Evolutionary conservation across 768 basidiomycete genomes (phyloP).

Genomic region (Mycena floridula): DNA sequence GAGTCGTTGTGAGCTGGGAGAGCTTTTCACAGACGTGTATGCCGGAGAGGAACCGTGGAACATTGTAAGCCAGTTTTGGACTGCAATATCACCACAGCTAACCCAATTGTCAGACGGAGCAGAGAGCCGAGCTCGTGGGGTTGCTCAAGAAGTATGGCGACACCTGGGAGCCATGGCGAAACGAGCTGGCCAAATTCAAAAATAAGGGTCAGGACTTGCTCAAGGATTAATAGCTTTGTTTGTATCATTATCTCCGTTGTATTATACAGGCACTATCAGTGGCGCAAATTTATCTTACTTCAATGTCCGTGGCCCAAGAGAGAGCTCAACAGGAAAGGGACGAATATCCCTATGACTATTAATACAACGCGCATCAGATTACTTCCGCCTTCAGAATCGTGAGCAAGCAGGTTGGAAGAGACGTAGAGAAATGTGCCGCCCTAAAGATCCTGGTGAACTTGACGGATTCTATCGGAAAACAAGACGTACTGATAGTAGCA

Average conservation of each 20-base stretch:
- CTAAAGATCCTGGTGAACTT: not conserved
- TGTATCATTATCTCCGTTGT: not conserved
- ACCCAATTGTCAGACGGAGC: constrained; percentile 55
- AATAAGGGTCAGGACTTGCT: constrained; percentile 61
- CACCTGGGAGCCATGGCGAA: constrained; percentile 83
- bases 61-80: constrained; percentile 46
- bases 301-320: constrained; percentile 60
- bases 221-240: not conserved
- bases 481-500: constrained; percentile 77
- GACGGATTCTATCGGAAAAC: not conserved
- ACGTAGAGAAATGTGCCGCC: not conserved
- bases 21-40: constrained; percentile 86
- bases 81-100: constrained; percentile 1
- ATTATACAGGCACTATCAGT: no score
- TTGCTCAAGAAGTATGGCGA: constrained; percentile 82
- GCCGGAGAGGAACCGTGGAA: constrained; percentile 83
- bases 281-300: no score
- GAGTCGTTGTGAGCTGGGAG: constrained; percentile 62
- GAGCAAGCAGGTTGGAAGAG: constrained; percentile 6
- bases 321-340: constrained; percentile 55
- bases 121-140: constrained; percentile 67
- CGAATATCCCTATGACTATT: constrained; percentile 63
- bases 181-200: constrained; percentile 71
- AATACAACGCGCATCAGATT: constrained; percentile 42
- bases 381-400: constrained; percentile 32